phyloP scores from a whole-genome alignment of 2,329 filamentous ascomycete species.

The Mycosphaerella sp. region DNA sequence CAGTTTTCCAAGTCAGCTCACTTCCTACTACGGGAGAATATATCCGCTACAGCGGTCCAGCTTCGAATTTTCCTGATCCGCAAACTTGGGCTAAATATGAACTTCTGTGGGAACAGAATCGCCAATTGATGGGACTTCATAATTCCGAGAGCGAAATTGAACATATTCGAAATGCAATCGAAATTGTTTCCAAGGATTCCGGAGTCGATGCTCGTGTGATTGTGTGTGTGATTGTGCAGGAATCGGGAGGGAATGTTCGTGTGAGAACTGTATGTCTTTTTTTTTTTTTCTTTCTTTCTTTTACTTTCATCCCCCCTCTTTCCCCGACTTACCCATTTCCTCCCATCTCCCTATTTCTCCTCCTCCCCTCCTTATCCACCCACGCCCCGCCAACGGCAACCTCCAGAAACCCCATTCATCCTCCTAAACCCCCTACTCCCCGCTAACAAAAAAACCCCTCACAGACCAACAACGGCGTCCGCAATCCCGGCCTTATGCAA shows the following conservation, averaged over 20 bases:
- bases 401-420: not conserved
- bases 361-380: too few species aligned
- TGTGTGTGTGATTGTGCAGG: conserved; percentile 8
- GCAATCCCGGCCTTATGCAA: conserved; percentile 46
- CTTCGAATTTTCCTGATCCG: conserved; percentile 4
- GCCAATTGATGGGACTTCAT: conserved; percentile 2
- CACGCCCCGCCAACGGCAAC: too few species aligned
- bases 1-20: too few species aligned
- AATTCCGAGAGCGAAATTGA: conserved; percentile 1
- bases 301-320: too few species aligned
- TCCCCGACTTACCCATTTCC: too few species aligned
- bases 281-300: not conserved
- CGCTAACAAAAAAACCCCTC: conserved; percentile 10
- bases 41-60: conserved; percentile 1
- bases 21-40: not conserved
- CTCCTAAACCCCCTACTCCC: not conserved
- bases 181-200: conserved; percentile 2
- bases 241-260: conserved; percentile 7
- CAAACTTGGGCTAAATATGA: conserved; percentile 6
- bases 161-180: not conserved
- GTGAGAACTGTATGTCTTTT: conserved; percentile 3
- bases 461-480: conserved; percentile 33
- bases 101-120: conserved; percentile 7
- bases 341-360: too few species aligned
- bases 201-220: conserved; percentile 4